Evolutionary conservation across 192 early-diverging fungal species (phyloP), one percentile per base, ranked within the genome.

Genomic region (Funneliformis mosseae): DNA sequence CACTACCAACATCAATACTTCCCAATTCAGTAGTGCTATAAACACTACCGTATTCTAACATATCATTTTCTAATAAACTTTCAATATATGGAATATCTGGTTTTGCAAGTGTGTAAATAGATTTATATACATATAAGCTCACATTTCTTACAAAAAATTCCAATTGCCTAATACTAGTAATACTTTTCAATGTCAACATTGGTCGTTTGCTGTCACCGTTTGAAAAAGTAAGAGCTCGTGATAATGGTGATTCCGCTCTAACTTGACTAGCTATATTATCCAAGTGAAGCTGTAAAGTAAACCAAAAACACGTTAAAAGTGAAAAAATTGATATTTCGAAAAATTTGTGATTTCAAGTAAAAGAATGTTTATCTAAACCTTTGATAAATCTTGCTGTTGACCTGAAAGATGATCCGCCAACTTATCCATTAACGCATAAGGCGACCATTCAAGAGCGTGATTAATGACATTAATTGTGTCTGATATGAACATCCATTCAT

Each of bases 401-500:
- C 87, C 88, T 39, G 88, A 81, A 25, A 94, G 77, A 67, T 92
- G 86, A 25, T 87, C 85, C 69, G 89, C 89, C 14, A 95, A 87
- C 68, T 87, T 88, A 38, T 96, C 94, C 67, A 94, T 85, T 16
- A 94, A 80, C 0, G 95, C 90, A 72, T 82, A 81, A 4, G 91
- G 86, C 21, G 84, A 87, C 42, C 83, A 87, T 61, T 88, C 88
- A 33, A 79, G 79, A 21, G 86, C 83, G 68, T 88, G 74, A 50
- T 82, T 80, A 33, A 84, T 83, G 7, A 91, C 88, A 42, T 95
- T 95, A 27, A 94, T 88, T 5, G 94, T 94, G 69, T 98, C 96
- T 3, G 91, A 90, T 68, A 97, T 93, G 79, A 98, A 98, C 16
- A 98, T 95, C 97, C 97, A 98, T 88, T 98, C 95, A 78, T 96